These are phyloP conservation scores for Obelidium mucronatum DNA, from an alignment of 192 early-diverging fungal species.

Conservation along the genomic window DNA sequence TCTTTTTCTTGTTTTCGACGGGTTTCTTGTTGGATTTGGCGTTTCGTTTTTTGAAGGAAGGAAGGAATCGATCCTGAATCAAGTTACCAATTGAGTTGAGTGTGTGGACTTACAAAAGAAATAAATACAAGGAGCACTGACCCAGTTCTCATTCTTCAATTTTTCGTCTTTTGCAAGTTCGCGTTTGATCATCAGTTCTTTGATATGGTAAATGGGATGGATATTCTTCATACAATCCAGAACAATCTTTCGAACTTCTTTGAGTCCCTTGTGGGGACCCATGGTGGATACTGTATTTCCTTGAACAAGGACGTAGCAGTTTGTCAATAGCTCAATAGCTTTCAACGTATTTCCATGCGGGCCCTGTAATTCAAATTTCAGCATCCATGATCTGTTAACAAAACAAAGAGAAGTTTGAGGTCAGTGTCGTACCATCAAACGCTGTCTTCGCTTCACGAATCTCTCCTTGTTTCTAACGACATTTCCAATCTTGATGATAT, in stretches of 20 bases:
- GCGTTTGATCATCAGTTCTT: conserved; percentile 98
- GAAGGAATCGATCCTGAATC: conserved; percentile 84
- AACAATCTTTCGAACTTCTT: conserved; percentile 87
- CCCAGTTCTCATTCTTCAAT: conserved; percentile 90
- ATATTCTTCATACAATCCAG: conserved; percentile 98
- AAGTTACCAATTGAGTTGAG: neutral
- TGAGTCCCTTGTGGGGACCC: conserved; percentile 90
- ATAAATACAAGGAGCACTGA: neutral
- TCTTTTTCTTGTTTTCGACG: conserved; percentile 74
- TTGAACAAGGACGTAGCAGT: conserved; percentile 97
- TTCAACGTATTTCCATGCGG: conserved; percentile 57
- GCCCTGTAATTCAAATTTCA: no score
- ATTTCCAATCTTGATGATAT: conserved; percentile 98
- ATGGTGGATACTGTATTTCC: conserved; percentile 96
- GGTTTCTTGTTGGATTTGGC: conserved; percentile 90
- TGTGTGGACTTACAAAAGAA: no score
- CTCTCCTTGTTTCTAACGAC: conserved; percentile 95
- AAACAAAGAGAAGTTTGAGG: no score
- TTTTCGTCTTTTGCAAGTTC: conserved; percentile 97
- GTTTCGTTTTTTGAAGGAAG: conserved; percentile 95
- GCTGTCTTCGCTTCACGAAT: conserved; percentile 95
- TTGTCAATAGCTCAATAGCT: conserved; percentile 95
- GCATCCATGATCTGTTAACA: conserved; percentile 91
- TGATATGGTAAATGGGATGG: conserved; percentile 99
- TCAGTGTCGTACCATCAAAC: conserved; percentile 92